These are phyloP conservation scores for Salvia miltiorrhiza DNA, from an alignment of 257 asterid genomes.

Conservation along the genomic window DNA sequence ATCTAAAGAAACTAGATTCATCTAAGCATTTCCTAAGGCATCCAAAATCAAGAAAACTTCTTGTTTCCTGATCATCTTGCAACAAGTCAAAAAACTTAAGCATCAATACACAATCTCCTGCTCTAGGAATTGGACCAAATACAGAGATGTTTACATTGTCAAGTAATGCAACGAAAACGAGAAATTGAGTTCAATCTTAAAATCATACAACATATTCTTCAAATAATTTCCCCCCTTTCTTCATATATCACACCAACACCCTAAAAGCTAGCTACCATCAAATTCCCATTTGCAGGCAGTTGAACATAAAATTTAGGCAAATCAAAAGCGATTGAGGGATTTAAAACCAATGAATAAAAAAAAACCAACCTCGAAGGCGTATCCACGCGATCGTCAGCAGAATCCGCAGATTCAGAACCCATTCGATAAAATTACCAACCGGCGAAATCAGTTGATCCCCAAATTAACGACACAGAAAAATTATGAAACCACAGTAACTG, in stretches of 20 bases:
- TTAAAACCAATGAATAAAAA: background rate
- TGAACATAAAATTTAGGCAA: slow-evolving; percentile 10
- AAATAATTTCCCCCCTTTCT: background rate
- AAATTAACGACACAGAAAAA: background rate
- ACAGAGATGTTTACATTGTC: background rate
- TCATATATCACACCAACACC: background rate
- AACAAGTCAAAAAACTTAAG: background rate
- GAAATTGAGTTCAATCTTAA: background rate
- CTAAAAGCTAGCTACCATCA: background rate
- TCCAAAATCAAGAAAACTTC: background rate
- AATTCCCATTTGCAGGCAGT: background rate
- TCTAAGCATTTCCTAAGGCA: background rate
- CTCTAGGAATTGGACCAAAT: background rate
- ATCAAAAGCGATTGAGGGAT: background rate
- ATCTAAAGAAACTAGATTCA: background rate
- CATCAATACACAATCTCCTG: background rate
- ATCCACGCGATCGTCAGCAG: slow-evolving; percentile 24
- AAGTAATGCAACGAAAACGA: background rate
- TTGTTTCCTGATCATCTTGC: no score
- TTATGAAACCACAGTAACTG: no score
- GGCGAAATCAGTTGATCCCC: background rate
- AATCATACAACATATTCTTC: background rate
- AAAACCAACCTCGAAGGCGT: slow-evolving; percentile 32
- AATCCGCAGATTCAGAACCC: slow-evolving; percentile 38
- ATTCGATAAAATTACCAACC: slow-evolving; percentile 16